A percentile compares a stretch with the other conserved stretches of the same genome.
Evolutionary conservation across 2,329 filamentous ascomycete genomes (phyloP).

Genomic region (Diplodia corticola): DNA sequence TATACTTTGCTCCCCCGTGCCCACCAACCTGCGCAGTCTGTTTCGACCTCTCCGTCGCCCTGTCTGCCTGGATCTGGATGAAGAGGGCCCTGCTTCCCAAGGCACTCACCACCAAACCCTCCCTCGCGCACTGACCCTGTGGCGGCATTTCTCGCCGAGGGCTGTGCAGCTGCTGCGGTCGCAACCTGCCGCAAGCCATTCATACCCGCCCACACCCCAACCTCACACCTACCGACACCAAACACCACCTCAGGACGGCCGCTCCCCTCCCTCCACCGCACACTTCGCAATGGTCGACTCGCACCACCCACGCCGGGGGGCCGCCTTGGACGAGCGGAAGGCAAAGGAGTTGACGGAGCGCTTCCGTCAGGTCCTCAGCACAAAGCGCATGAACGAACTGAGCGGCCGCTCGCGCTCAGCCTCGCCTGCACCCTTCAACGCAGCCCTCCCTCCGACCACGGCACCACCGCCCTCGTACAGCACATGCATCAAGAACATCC

Average conservation of each 20-base stretch:
- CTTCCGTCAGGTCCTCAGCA: conserved; percentile 84
- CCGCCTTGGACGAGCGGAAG: conserved; percentile 60
- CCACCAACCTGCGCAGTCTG: conserved; percentile 6
- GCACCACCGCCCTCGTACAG: conserved; percentile 60
- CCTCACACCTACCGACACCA: conserved; percentile 2
- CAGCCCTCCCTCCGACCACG: conserved; percentile 34
- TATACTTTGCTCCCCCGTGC: conserved; percentile 16
- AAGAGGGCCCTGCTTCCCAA: conserved; percentile 1
- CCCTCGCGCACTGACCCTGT: conserved; percentile 23
- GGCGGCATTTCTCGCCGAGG: conserved; percentile 19
- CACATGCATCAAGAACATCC: conserved; percentile 60
- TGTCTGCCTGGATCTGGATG: conserved; percentile 8
- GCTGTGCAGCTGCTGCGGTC: conserved; percentile 24
- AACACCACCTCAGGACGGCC: conserved; percentile 9
- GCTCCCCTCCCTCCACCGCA: not conserved
- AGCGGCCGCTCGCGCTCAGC: conserved; percentile 60
- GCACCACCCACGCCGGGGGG: conserved; percentile 31
- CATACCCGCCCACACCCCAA: conserved; percentile 15
- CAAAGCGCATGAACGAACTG: conserved; percentile 83
- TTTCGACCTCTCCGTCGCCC: conserved; percentile 16
- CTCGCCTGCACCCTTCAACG: conserved; percentile 50
- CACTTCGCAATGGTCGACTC: conserved; percentile 23
- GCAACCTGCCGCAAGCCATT: conserved; percentile 22
- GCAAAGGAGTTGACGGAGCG: conserved; percentile 76
- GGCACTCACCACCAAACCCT: conserved; percentile 12